Evolutionary conservation across 305 asterid genomes (phyloP).

Genomic region (Fraxinus albicans): DNA sequence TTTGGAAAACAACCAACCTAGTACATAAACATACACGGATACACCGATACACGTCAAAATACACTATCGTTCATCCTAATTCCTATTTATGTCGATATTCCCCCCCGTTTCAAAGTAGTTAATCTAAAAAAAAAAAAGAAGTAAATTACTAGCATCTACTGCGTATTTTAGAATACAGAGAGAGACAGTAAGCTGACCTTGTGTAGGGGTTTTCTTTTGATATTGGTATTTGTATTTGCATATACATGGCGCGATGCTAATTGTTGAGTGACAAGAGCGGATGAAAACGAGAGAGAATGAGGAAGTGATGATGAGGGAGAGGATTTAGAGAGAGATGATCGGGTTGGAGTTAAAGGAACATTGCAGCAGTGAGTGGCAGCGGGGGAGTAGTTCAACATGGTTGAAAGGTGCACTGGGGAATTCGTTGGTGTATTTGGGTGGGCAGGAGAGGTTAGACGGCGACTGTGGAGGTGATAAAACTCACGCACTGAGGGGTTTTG

Average conservation of each 20-base stretch:
- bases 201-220: constrained; percentile 22
- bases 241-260: constrained; percentile 22
- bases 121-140: background rate
- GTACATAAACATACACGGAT: background rate
- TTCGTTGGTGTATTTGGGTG: constrained; percentile 14
- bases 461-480: background rate
- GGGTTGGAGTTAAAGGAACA: constrained; percentile 24
- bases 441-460: background rate
- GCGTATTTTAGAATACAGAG: background rate
- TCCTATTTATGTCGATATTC: background rate
- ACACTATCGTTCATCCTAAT: background rate
- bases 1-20: background rate
- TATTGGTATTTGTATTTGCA: constrained; percentile 19
- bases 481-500: constrained; percentile 29
- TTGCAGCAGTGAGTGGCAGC: constrained; percentile 29
- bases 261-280: constrained; percentile 27
- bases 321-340: constrained; percentile 22
- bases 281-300: constrained; percentile 28
- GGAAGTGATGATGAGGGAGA: constrained; percentile 22
- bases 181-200: constrained; percentile 28
- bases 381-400: constrained; percentile 39
- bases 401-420: constrained; percentile 25
- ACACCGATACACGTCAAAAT: background rate
- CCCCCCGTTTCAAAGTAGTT: background rate
- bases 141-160: background rate